Conservation (phyloP, 495 filamentous ascomycete species). For the Xylaria nigripes region DNA sequence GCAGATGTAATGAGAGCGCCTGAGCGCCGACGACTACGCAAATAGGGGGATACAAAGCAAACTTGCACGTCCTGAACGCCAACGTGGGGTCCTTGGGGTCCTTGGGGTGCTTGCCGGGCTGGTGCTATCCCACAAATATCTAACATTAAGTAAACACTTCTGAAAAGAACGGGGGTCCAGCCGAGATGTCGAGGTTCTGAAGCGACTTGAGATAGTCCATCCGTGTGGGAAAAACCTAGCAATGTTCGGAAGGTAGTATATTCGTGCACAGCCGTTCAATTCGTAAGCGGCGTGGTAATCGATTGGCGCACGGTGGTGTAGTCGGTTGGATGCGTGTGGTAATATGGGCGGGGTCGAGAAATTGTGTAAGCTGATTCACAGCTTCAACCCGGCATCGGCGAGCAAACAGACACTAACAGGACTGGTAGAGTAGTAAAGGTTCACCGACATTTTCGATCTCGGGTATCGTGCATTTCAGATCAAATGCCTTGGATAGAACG, state of each 20-base stretch:
- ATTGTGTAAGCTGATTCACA: background rate
- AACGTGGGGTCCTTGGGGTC: background rate
- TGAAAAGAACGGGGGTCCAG: conserved; percentile 1
- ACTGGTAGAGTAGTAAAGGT: conserved; percentile 89
- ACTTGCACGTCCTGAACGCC: conserved; percentile 2
- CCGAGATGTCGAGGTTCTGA: background rate
- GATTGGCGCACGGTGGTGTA: conserved; percentile 11
- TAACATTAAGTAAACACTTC: conserved; percentile 1
- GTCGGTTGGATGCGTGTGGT: conserved; percentile 26
- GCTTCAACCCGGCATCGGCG: conserved; percentile 1
- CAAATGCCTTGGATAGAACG: conserved; percentile 95
- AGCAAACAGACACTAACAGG: conserved; percentile 39
- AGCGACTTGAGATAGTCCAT: background rate
- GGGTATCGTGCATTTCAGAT: conserved; percentile 96
- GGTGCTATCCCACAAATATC: conserved; percentile 1
- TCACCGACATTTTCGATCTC: conserved; percentile 97
- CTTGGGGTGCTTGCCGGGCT: background rate
- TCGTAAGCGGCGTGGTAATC: conserved; percentile 6
- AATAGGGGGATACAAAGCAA: conserved; percentile 8
- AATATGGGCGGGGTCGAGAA: conserved; percentile 4
- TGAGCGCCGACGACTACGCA: background rate
- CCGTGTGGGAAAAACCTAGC: background rate
- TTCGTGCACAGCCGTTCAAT: conserved; percentile 10
- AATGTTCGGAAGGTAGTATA: background rate
- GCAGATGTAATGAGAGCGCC: conserved; percentile 4